These are phyloP conservation scores for Metschnikowia dekortorum DNA, from an alignment of 805 yeast genomes.

Conservation along the genomic window DNA sequence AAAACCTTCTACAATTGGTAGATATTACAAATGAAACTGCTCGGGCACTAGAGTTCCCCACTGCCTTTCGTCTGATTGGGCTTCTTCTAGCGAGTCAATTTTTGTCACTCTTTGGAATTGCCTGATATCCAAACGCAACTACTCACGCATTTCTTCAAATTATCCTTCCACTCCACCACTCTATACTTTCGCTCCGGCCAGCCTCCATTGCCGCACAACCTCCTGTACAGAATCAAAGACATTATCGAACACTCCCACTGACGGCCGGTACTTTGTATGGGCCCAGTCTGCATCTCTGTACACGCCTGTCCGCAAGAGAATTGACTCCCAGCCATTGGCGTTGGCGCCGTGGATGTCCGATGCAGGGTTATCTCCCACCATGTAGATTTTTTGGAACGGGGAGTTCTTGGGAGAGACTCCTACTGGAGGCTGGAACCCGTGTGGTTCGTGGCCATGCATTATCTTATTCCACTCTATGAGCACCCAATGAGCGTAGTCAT, in stretches of 20 bases:
- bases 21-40: too few species aligned
- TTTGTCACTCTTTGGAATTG: too few species aligned
- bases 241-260: slow-evolving; percentile 46
- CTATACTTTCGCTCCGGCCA: too few species aligned
- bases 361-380: slow-evolving; percentile 98
- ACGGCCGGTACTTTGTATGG: slow-evolving; percentile 38
- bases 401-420: slow-evolving; percentile 31
- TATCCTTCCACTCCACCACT: too few species aligned
- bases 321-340: slow-evolving; percentile 81
- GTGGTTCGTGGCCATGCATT: slow-evolving; percentile 21
- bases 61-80: too few species aligned
- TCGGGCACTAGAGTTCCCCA: too few species aligned
- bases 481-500: slow-evolving; percentile 76
- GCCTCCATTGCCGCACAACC: slow-evolving; percentile 11
- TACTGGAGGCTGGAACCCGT: slow-evolving; percentile 37
- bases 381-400: slow-evolving; percentile 60
- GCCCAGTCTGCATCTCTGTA: slow-evolving; percentile 56
- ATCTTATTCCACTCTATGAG: slow-evolving; percentile 52
- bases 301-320: slow-evolving; percentile 85
- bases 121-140: too few species aligned
- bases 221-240: slow-evolving; percentile 42
- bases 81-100: too few species aligned
- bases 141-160: too few species aligned
- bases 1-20: too few species aligned
- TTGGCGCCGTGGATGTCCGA: slow-evolving; percentile 90